Evolutionary conservation across 345 rosid species (phyloP), one percentile per base, ranked within the genome.

Genomic region (Combretum micranthum): DNA sequence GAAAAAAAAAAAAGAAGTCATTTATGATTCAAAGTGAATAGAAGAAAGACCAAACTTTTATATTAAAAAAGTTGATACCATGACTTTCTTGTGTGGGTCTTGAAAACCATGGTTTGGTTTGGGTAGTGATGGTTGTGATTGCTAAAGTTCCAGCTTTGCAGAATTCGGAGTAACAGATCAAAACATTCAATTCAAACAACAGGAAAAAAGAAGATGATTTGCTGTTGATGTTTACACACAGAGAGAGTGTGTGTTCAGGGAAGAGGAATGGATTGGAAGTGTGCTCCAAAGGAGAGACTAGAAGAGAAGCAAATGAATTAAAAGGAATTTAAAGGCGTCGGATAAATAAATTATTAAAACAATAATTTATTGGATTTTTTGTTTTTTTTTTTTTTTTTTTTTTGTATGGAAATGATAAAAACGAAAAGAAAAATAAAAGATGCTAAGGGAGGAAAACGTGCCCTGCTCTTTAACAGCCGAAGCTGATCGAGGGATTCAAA

Each of bases 21-120:
- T 37, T 8, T 20, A 11, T 15, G 25, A 15, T 20, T 11, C 14
- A 57, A 47, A 20, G 45, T 6, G 1, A 47, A 15, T 8, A 2
- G 18, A 43, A 37, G 47, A 16, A 42, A 14, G 39, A 56, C 52
- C 21, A 50, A 26, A 19, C 49, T 56, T 17, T 47, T 52, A 44
- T 45, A 55, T 15, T 21, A 10, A 16, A 22, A 16, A 20, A 45
- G 42, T 44, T 44, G 59, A 64, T 20, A 80, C 86, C 90, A 80
- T 78, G 22, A 72, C 61, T 72, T 69, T 57, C 72, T 71, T 58
- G 44, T 55, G 68, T 61, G 65, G 52, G 81, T 58, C 64, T 81
- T 57, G 48, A 76, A 54, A 60, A 74, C 52, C 45, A 66, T 63
- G 58, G 50, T 67, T 19, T 47, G 60, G 7, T 54, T 52, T 45